Conservation (phyloP, 176 grass and related monocot species). For the Carex kokanica region DNA sequence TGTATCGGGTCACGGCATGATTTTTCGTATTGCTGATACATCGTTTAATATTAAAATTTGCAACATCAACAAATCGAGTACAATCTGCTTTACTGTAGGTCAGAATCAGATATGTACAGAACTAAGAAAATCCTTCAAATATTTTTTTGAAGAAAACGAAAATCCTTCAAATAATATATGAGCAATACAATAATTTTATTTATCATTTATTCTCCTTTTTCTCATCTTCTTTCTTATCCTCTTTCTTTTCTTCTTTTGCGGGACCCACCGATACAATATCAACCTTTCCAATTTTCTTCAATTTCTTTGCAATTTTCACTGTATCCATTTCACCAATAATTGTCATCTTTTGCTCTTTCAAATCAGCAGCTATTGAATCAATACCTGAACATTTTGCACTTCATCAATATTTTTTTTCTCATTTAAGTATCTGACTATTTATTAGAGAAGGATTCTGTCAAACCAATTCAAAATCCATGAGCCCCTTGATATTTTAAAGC, state of each 20-base stretch:
- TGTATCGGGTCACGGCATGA: too few species aligned
- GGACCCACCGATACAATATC: conserved; percentile 83
- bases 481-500: neutral
- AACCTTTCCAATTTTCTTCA: conserved; percentile 85
- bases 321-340: conserved; percentile 87
- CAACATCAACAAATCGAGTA: neutral
- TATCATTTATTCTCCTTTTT: too few species aligned
- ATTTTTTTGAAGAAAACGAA: too few species aligned
- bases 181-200: conserved; percentile 12
- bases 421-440: neutral
- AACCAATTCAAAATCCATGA: neutral
- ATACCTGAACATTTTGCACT: conserved; percentile 42
- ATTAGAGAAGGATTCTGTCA: neutral
- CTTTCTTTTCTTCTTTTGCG: conserved; percentile 93
- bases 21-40: neutral
- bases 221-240: conserved; percentile 62
- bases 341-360: conserved; percentile 92
- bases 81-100: neutral
- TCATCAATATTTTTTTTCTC: neutral
- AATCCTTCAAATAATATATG: conserved; percentile 12
- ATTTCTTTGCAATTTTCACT: conserved; percentile 76
- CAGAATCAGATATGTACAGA: conserved; percentile 3
- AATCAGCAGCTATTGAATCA: conserved; percentile 81
- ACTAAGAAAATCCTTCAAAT: neutral
- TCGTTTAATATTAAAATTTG: neutral